A percentile compares a stretch with the other conserved stretches of the same genome.
phyloP scores from a whole-genome alignment of 306 rosid genomes.

The Datisca glomerata region DNA sequence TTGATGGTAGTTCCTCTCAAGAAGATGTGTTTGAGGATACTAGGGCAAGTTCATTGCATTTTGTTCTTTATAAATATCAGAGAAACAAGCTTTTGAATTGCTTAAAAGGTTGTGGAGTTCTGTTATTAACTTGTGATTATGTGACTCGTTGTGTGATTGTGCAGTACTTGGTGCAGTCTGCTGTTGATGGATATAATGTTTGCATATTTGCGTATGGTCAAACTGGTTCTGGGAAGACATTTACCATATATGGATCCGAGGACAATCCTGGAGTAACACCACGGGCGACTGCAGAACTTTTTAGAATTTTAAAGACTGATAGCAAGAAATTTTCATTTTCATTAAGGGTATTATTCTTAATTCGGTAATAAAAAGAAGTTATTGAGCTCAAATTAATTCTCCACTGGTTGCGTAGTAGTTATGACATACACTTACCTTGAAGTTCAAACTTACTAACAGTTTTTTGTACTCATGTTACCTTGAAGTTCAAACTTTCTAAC shows the following conservation, averaged over 20 bases:
- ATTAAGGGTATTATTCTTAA: constrained; percentile 74
- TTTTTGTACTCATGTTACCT: too few species aligned
- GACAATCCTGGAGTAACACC: constrained; percentile 74
- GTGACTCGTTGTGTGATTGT: constrained; percentile 10
- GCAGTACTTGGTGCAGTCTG: constrained; percentile 92
- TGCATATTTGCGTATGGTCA: constrained; percentile 96
- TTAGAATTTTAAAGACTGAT: constrained; percentile 55
- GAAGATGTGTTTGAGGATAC: constrained; percentile 89
- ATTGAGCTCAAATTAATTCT: too few species aligned
- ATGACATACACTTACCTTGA: too few species aligned
- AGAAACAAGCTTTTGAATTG: constrained; percentile 4
- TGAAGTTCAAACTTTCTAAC: too few species aligned
- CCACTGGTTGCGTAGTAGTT: too few species aligned
- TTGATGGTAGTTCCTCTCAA: constrained; percentile 61
- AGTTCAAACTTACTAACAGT: too few species aligned
- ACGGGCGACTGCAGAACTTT: constrained; percentile 64
- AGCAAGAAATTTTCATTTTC: constrained; percentile 68
- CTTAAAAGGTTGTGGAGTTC: neutral
- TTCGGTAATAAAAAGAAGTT: too few species aligned
- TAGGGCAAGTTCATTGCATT: constrained; percentile 43
- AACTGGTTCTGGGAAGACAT: constrained; percentile 94
- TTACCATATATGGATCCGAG: constrained; percentile 77
- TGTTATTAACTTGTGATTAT: neutral
- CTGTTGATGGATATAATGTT: constrained; percentile 81
- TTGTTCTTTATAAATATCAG: neutral